Evolutionary conservation across 2,329 filamentous ascomycete genomes (phyloP).

Genomic region (Alternaria sp.): DNA sequence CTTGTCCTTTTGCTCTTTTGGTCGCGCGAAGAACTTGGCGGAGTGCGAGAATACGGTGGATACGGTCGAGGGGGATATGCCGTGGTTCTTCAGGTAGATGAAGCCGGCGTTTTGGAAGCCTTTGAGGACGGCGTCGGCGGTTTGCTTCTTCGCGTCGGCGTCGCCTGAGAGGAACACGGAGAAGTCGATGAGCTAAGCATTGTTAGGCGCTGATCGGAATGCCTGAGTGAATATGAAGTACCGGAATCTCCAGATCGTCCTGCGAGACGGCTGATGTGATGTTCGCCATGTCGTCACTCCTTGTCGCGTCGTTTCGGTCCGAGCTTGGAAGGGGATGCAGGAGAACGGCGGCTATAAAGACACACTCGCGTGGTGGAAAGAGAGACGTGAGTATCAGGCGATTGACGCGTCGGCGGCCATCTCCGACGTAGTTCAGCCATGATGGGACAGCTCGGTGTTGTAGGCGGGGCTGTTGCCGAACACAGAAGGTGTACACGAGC

Average conservation of each 20-base stretch:
- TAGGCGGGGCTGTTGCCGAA: slow-evolving; percentile 21
- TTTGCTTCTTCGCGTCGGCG: slow-evolving; percentile 64
- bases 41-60: slow-evolving; percentile 64
- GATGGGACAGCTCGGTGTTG: slow-evolving; percentile 15
- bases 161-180: slow-evolving; percentile 71
- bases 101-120: slow-evolving; percentile 89
- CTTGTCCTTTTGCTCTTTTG: slow-evolving; percentile 48
- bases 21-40: slow-evolving; percentile 48
- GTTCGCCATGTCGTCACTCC: slow-evolving; percentile 21
- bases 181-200: slow-evolving; percentile 76
- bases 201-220: background rate
- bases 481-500: slow-evolving; percentile 38
- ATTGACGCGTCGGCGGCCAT: slow-evolving; percentile 21
- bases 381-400: slow-evolving; percentile 10
- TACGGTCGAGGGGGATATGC: slow-evolving; percentile 67
- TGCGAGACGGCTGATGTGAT: slow-evolving; percentile 46
- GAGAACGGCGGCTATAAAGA: background rate
- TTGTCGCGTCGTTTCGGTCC: background rate
- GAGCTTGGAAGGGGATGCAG: background rate
- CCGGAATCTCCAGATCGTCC: slow-evolving; percentile 50
- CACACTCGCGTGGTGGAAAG: background rate
- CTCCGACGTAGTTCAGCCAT: slow-evolving; percentile 25
- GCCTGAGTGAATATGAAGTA: slow-evolving; percentile 7
- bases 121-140: slow-evolving; percentile 74
- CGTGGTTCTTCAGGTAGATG: slow-evolving; percentile 83